Evolutionary conservation across 768 basidiomycete species (phyloP), one percentile per base, ranked within the genome.

Genomic region (Pulveroboletus sp.): DNA sequence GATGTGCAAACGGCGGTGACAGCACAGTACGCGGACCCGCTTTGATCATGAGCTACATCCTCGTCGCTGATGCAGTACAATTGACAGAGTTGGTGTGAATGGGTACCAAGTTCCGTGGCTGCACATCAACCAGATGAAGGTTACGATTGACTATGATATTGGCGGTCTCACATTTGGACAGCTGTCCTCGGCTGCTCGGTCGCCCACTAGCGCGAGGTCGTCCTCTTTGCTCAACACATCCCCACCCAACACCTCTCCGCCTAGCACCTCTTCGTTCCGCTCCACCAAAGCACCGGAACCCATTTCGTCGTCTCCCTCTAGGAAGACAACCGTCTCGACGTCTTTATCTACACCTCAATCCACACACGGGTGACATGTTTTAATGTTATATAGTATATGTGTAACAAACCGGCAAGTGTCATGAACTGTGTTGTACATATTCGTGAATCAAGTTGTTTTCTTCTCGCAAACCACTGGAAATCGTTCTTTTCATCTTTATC

Each of bases 101-200:
- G 82, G 84, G 16, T 87, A 87, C 56, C 69, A 71, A 49, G 62
- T 86, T 36, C 85, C 85, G 11, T 87, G 82, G 83, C 64, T 87
- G 51, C 75, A 84, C 43, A 69, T 86, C 42, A 63, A 69, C 29
- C 82, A 85, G 62, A 66, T 63, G 34, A 56, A 61, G 38, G 82
- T 85, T 7, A 75, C 80, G 13, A 80, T 82, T 25, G 51, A 60
- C 9, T 87, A 85, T 52, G 44, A 57, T 21, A 17, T 53, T 21
- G 53, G 49, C 25, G 14, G 35, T 9, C 19, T 60, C 19, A 64
- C 57, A 20, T 38, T 56, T 2, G 47, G 10, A 14, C 64, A 66
- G 49, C 33, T 66, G 4, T 40, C 50, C 19, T 56, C 39, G 37
- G 54, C 46, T 12, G 56, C 45, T 25, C 53, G 55, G 43, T 58